phyloP scores from a whole-genome alignment of 2,329 filamentous ascomycete genomes.

The Emmonsia crescens region DNA sequence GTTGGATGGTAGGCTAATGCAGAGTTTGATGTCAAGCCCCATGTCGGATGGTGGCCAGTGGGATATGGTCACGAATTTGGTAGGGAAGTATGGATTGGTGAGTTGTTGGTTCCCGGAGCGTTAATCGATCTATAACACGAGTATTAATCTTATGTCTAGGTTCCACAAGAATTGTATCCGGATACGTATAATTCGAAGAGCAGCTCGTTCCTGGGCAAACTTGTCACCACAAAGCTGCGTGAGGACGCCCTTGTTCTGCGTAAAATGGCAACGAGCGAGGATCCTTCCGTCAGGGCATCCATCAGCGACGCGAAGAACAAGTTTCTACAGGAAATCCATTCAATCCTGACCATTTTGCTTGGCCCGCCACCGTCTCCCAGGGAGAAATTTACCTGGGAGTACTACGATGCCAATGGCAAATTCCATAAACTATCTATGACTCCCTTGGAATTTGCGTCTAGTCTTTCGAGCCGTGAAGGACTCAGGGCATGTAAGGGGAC shows the following conservation, averaged over 20 bases:
- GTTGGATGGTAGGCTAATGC: slow-evolving; percentile 62
- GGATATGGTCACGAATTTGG: slow-evolving; percentile 84
- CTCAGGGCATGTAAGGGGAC: slow-evolving; percentile 48
- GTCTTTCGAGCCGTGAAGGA: slow-evolving; percentile 50
- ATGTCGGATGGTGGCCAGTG: slow-evolving; percentile 78
- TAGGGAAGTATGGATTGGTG: slow-evolving; percentile 74
- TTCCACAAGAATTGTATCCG: slow-evolving; percentile 70
- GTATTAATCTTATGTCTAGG: slow-evolving; percentile 12
- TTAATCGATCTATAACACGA: not conserved
- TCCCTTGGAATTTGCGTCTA: slow-evolving; percentile 59
- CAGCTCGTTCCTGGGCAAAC: slow-evolving; percentile 56
- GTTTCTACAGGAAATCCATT: slow-evolving; percentile 71
- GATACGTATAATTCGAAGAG: slow-evolving; percentile 70
- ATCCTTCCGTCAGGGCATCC: slow-evolving; percentile 27
- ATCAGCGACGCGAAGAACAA: slow-evolving; percentile 50
- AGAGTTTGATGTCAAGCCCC: slow-evolving; percentile 55
- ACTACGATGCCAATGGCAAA: slow-evolving; percentile 57
- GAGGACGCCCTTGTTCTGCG: slow-evolving; percentile 69
- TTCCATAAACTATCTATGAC: slow-evolving; percentile 53
- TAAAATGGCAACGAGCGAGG: slow-evolving; percentile 37
- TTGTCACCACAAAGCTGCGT: slow-evolving; percentile 77
- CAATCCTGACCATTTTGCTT: slow-evolving; percentile 70
- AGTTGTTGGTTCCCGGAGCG: not conserved
- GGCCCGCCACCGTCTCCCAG: slow-evolving; percentile 64
- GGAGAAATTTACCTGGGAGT: slow-evolving; percentile 68